These are phyloP conservation scores for Solanum habrochaites DNA, from an alignment of 257 asterid genomes.

Conservation along the genomic window DNA sequence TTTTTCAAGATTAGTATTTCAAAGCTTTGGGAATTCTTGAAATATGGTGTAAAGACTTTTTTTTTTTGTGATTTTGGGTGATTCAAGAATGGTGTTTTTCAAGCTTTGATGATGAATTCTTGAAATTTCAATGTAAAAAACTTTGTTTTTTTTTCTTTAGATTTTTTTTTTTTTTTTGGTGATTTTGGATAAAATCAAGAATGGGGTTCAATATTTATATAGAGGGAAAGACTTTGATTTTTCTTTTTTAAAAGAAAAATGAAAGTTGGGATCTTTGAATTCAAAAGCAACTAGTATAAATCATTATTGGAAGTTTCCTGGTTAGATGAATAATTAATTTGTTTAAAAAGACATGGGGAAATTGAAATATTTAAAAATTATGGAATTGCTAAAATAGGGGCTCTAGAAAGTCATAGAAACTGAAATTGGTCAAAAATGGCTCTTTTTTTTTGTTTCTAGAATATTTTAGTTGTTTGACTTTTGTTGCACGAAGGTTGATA, in stretches of 20 bases:
- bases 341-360: not conserved
- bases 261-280: not conserved
- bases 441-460: not conserved
- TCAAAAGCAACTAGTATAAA: not conserved
- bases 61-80: not conserved
- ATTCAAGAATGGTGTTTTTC: not conserved
- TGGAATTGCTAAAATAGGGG: not conserved
- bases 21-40: not conserved
- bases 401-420: not conserved
- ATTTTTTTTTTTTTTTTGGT: not conserved
- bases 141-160: not conserved
- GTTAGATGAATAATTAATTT: not conserved
- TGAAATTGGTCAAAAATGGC: not conserved
- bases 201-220: not conserved
- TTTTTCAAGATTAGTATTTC: not conserved
- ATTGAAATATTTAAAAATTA: not conserved
- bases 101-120: not conserved
- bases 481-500: not conserved
- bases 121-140: not conserved
- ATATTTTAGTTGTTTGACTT: not conserved
- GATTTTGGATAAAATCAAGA: not conserved
- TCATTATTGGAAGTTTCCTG: not conserved
- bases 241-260: not conserved
- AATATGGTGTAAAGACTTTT: not conserved
- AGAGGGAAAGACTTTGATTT: not conserved